Evolutionary conservation across 2,329 filamentous ascomycete species (phyloP).

Genomic region (Fusarium sp.): DNA sequence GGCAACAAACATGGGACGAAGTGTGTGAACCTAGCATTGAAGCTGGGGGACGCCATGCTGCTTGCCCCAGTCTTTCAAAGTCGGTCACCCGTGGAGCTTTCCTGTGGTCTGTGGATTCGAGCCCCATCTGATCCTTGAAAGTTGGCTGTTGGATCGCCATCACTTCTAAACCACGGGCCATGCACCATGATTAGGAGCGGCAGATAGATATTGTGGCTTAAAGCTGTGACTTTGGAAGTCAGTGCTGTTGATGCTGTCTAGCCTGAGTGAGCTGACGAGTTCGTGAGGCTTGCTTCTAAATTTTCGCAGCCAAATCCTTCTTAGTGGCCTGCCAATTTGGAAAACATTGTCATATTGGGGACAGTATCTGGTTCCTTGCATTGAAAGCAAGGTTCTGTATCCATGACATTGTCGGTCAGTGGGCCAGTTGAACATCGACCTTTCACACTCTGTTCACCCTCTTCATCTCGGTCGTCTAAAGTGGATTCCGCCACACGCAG

Average conservation of each 20-base stretch:
- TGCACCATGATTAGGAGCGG: slow-evolving; percentile 20
- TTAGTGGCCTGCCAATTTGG: background rate
- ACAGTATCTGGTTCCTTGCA: slow-evolving; percentile 16
- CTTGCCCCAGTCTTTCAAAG: slow-evolving; percentile 35
- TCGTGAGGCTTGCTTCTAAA: background rate
- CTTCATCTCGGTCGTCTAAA: slow-evolving; percentile 46
- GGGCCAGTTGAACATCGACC: slow-evolving; percentile 40
- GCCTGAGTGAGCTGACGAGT: background rate
- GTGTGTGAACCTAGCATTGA: slow-evolving; percentile 42
- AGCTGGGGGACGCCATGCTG: slow-evolving; percentile 43
- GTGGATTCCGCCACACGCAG: slow-evolving; percentile 40
- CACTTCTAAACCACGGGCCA: slow-evolving; percentile 38
- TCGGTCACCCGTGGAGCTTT: slow-evolving; percentile 34
- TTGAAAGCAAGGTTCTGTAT: slow-evolving; percentile 6
- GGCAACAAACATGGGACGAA: slow-evolving; percentile 41
- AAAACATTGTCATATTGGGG: background rate
- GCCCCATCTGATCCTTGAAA: slow-evolving; percentile 33
- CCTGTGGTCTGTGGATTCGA: slow-evolving; percentile 38
- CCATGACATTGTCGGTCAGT: slow-evolving; percentile 30
- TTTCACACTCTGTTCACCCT: slow-evolving; percentile 35
- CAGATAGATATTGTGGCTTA: slow-evolving; percentile 6
- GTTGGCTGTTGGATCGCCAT: slow-evolving; percentile 41
- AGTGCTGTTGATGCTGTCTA: background rate
- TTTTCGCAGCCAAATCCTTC: background rate
- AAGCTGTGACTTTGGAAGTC: background rate